A percentile compares a stretch with the other conserved stretches of the same genome.
phyloP scores from a whole-genome alignment of 106 monocot species.

The Dioscorea zingiberensis region DNA sequence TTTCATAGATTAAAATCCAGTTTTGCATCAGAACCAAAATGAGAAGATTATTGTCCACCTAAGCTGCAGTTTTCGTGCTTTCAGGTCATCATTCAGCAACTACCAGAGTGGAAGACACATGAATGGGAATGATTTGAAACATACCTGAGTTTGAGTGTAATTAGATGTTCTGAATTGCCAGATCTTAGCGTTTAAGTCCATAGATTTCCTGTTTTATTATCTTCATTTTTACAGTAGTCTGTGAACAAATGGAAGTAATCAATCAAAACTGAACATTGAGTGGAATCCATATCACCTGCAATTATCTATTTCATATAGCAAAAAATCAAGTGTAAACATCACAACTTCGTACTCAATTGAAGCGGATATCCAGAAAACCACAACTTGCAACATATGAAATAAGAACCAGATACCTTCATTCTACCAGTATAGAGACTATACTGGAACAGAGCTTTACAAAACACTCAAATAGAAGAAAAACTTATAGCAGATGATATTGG shows the following conservation, averaged over 20 bases:
- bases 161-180: background rate
- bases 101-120: slow-evolving; percentile 83
- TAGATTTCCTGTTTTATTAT: background rate
- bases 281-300: background rate
- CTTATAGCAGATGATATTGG: no score
- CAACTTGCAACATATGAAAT: no score
- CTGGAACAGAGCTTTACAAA: no score
- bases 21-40: background rate
- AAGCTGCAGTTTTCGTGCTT: background rate
- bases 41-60: background rate
- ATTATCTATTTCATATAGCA: background rate
- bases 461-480: no score
- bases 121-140: slow-evolving; percentile 40
- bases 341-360: no score
- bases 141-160: background rate
- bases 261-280: background rate
- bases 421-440: no score
- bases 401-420: no score
- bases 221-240: background rate
- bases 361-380: no score
- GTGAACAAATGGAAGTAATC: background rate
- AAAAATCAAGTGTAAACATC: no score
- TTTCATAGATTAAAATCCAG: background rate
- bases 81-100: slow-evolving; percentile 84
- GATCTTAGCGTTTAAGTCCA: background rate